Base-by-base conservation (phyloP, 2,329 filamentous ascomycete species). In the Boeremia lycopersici region DNA sequence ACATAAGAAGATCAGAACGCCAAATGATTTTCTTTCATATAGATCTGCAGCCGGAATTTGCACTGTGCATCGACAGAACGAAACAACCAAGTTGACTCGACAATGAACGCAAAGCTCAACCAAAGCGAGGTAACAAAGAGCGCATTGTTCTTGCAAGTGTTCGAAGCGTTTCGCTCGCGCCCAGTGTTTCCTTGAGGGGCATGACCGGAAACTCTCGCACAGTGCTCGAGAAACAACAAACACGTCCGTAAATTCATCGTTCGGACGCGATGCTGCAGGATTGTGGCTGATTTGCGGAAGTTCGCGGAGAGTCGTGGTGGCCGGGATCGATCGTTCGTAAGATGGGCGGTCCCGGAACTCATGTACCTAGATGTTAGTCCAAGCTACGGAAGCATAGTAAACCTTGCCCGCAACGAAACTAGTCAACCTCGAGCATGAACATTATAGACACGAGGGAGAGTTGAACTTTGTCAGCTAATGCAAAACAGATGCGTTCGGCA, bases 331-430 rank as follows among this genome's bases (percentile, higher is more conserved):
- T 30, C 26, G 29, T 41, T 35, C 33, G 33, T 12, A 11, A 35
- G 34, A 36, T 41, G 29, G 46, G 41, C 42, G 50, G 46, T 38
- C 6, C 35, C 52, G 47, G 52, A 41, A 49, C 28, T 25, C 9
- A 13, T 12, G 26, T 33, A 29, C 35, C 25, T 31, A 19, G n/a
- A 19, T 6, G 15, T 33, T 39, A 26, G 33, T 23, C 13, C 9
- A 28, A 25, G 12, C 28, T 26, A 13, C 19, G 23, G 33, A 40
- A 9, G 7, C 2, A 25, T 7, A 2, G 19, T 10, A 10, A 35
- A 28, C 29, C 33, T 41, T 10, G 15, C 29, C 6, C 6, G 12
- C n/a, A 17, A 12, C 6, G 17, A 6, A 2, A 9, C 4, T 10
- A n/a, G 0, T 4, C 10, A 4, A 30, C 3, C 11, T 6, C 15